phyloP scores from a whole-genome alignment of 208 protist species.

The Tritrichomonas foetus region DNA sequence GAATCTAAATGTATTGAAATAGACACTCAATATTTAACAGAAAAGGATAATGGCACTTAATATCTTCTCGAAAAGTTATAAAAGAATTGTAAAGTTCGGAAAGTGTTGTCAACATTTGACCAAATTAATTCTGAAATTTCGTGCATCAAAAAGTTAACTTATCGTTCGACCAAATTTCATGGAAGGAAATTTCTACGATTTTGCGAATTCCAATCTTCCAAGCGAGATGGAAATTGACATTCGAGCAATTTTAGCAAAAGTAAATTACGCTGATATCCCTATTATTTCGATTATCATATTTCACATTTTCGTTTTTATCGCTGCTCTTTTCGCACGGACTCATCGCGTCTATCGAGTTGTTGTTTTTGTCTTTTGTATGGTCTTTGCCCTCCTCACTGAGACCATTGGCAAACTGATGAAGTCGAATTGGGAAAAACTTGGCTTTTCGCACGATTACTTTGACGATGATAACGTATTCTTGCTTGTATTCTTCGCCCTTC shows the following conservation, averaged over 20 bases:
- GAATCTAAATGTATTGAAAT: too few relatives aligned
- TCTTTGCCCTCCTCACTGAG: not conserved
- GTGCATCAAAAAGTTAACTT: too few relatives aligned
- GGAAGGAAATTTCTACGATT: slow-evolving; percentile 52
- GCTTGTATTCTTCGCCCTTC: not conserved
- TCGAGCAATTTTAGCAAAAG: not conserved
- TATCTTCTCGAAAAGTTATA: too few relatives aligned
- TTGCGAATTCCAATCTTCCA: not conserved
- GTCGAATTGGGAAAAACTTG: not conserved
- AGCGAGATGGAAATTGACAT: not conserved
- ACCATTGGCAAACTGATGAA: not conserved
- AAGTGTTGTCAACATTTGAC: too few relatives aligned
- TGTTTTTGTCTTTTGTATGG: not conserved
- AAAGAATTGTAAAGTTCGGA: too few relatives aligned
- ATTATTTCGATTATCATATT: not conserved
- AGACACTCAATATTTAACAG: too few relatives aligned
- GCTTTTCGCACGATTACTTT: not conserved
- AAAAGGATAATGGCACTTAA: too few relatives aligned
- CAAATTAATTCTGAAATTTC: too few relatives aligned
- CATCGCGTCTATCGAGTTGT: not conserved
- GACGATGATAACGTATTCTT: not conserved
- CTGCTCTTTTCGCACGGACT: not conserved
- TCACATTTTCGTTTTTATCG: not conserved
- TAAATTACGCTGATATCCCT: slow-evolving; percentile 8
- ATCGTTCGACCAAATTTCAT: too few relatives aligned